phyloP scores from a whole-genome alignment of 352 stramenopile species.

The Halophytophthora batemanensis region DNA sequence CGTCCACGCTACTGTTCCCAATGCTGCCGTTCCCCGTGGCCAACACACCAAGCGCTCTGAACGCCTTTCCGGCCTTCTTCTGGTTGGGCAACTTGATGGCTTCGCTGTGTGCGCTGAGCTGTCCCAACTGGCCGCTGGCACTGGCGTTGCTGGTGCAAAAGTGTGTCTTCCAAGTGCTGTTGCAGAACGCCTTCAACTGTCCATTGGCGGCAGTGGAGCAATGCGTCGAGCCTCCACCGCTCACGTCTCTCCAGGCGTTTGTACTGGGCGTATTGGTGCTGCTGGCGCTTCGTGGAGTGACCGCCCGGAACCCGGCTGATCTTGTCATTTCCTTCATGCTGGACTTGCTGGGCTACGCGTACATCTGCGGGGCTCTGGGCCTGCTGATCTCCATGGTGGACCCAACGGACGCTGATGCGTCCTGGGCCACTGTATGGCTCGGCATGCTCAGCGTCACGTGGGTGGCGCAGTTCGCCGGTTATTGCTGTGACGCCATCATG shows the following conservation, averaged over 20 bases:
- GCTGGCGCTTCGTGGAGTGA: constrained; percentile 25
- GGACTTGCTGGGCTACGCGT: constrained; percentile 38
- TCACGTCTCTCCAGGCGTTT: constrained; percentile 37
- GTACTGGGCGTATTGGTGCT: constrained; percentile 27
- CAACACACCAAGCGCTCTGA: constrained; percentile 23
- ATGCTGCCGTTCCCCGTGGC: constrained; percentile 31
- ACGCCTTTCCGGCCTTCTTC: constrained; percentile 33
- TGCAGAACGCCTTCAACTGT: constrained; percentile 43
- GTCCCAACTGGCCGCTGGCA: constrained; percentile 24
- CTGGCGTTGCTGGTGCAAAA: constrained; percentile 38
- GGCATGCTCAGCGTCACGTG: constrained; percentile 43
- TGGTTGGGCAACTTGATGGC: constrained; percentile 35
- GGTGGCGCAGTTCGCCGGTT: constrained; percentile 42
- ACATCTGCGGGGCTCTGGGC: constrained; percentile 30
- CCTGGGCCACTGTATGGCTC: constrained; percentile 39
- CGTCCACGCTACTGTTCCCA: constrained; percentile 18
- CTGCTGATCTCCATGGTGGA: constrained; percentile 45
- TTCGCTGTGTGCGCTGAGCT: constrained; percentile 26
- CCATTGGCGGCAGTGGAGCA: constrained; percentile 13
- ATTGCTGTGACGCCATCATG: constrained; percentile 50
- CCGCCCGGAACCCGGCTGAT: constrained; percentile 25
- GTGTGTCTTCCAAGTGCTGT: constrained; percentile 31
- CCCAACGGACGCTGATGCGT: constrained; percentile 21
- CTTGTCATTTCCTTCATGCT: constrained; percentile 33
- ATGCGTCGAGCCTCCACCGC: constrained; percentile 15